phyloP scores from a whole-genome alignment of 768 basidiomycete species.

The Fibroporia radiculosa region DNA sequence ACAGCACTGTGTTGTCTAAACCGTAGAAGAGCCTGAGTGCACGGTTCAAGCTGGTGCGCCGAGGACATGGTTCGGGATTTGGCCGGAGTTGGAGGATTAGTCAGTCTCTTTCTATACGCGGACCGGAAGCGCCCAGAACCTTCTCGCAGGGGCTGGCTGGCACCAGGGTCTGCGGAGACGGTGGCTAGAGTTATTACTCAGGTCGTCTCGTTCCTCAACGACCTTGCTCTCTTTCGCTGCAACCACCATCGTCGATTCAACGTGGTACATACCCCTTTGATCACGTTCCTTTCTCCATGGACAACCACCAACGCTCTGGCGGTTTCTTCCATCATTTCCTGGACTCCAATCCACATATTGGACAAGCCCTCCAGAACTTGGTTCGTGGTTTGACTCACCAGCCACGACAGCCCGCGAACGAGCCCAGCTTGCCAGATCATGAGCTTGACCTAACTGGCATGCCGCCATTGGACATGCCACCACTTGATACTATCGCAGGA shows the following conservation, averaged over 20 bases:
- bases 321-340: slow-evolving; percentile 8
- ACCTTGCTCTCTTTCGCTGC: slow-evolving; percentile 7
- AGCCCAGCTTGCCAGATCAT: background rate
- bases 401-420: background rate
- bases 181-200: too few species aligned
- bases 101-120: too few species aligned
- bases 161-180: too few species aligned
- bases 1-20: too few species aligned
- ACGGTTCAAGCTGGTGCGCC: too few species aligned
- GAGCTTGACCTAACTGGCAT: background rate
- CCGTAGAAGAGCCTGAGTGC: too few species aligned
- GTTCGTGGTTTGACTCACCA: slow-evolving; percentile 6
- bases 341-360: slow-evolving; percentile 9
- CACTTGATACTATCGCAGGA: background rate
- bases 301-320: slow-evolving; percentile 7
- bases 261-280: slow-evolving; percentile 1
- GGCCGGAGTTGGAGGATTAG: too few species aligned
- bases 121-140: too few species aligned
- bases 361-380: slow-evolving; percentile 6
- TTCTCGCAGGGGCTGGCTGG: too few species aligned
- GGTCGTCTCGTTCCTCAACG: background rate
- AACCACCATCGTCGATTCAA: slow-evolving; percentile 6
- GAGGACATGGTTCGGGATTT: too few species aligned
- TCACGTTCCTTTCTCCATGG: slow-evolving; percentile 12
- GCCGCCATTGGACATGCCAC: slow-evolving; percentile 1